Conservation (phyloP, 2,329 filamentous ascomycete genomes). For the Beauveria sp. region DNA sequence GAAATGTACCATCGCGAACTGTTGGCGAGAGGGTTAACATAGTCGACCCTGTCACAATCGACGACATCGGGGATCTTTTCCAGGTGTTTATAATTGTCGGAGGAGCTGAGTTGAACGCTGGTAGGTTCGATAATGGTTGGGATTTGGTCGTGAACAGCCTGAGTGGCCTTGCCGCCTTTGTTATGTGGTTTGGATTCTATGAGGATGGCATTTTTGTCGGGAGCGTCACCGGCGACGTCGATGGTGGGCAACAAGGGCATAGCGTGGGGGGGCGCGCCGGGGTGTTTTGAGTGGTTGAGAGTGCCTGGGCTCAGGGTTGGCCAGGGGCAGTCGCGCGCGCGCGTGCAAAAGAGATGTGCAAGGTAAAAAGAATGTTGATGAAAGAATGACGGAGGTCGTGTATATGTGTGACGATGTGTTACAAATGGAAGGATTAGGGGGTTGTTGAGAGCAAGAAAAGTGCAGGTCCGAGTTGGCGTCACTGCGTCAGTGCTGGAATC, state of each 20-base stretch:
- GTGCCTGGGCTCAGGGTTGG: background rate
- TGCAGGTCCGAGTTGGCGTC: too few relatives aligned
- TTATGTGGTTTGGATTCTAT: background rate
- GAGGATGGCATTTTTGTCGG: background rate
- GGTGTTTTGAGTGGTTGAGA: background rate
- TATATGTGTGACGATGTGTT: too few relatives aligned
- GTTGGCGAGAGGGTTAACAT: constrained; percentile 36
- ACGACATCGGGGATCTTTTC: constrained; percentile 23
- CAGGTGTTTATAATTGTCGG: constrained; percentile 15
- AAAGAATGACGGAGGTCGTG: too few relatives aligned
- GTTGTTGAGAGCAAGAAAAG: too few relatives aligned
- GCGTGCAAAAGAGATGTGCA: too few relatives aligned
- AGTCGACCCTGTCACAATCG: constrained; percentile 27
- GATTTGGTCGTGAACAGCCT: constrained; percentile 4
- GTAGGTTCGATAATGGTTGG: constrained; percentile 5
- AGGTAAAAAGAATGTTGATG: too few relatives aligned
- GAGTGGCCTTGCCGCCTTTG: constrained; percentile 5
- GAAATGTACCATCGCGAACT: constrained; percentile 36
- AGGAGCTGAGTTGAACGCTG: background rate
- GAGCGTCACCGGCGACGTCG: background rate
- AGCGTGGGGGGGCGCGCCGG: background rate
- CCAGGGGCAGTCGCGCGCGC: background rate
- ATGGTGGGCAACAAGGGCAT: constrained; percentile 1
- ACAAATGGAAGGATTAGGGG: too few relatives aligned
- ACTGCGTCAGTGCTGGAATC: too few relatives aligned